phyloP scores from a whole-genome alignment of 2,329 filamentous ascomycete species.

The Pyrenophora tritici-repentis region DNA sequence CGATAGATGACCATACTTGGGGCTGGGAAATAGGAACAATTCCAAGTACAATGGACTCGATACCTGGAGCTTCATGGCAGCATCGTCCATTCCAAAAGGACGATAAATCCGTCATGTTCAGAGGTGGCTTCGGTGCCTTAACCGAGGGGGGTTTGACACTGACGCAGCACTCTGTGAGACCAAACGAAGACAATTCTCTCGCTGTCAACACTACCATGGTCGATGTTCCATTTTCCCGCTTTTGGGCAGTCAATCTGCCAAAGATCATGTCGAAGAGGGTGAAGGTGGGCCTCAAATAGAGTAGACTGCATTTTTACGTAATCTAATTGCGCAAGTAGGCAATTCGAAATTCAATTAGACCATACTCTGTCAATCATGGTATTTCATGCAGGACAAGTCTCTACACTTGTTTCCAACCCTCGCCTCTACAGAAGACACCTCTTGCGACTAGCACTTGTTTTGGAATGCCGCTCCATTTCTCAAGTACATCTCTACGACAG shows the following conservation, averaged over 20 bases:
- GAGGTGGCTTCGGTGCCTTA: constrained; percentile 64
- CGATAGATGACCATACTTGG: constrained; percentile 8
- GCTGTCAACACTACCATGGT: constrained; percentile 49
- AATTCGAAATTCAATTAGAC: constrained; percentile 2
- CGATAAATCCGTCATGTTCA: constrained; percentile 21
- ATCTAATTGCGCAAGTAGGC: constrained; percentile 16
- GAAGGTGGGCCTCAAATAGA: constrained; percentile 17
- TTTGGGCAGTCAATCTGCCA: constrained; percentile 19
- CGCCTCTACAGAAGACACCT: neutral
- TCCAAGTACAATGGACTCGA: constrained; percentile 52
- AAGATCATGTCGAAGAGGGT: neutral
- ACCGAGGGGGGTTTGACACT: constrained; percentile 59
- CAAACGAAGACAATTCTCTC: constrained; percentile 2
- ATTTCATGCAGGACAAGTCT: neutral
- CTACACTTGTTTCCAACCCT: neutral
- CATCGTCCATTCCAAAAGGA: constrained; percentile 1
- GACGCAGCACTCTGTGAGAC: constrained; percentile 11
- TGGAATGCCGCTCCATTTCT: neutral
- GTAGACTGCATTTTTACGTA: constrained; percentile 1
- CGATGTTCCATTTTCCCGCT: constrained; percentile 55
- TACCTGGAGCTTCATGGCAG: constrained; percentile 33
- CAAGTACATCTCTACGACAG: neutral
- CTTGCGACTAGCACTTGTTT: no score
- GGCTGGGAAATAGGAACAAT: constrained; percentile 49
- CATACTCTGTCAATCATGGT: neutral